phyloP scores from a whole-genome alignment of 192 early-diverging fungal species.

The Coemansia sp. region DNA sequence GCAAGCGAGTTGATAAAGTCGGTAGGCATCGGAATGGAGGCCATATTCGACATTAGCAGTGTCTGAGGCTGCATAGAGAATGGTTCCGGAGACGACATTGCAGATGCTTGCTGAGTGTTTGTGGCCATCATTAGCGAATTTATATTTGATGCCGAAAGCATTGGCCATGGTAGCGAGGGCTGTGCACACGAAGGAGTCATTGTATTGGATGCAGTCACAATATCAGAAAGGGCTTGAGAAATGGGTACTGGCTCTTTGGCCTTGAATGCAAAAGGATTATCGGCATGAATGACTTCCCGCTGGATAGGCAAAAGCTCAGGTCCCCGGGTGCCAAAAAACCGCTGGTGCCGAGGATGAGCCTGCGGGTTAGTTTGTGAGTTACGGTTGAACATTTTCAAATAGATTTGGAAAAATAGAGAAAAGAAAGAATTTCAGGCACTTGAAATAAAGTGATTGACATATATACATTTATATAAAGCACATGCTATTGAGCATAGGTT shows the following conservation, averaged over 20 bases:
- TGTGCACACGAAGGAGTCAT: neutral
- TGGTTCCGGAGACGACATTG: neutral
- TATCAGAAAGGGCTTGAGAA: no score
- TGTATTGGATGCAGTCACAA: neutral
- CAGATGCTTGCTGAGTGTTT: neutral
- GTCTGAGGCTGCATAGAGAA: neutral
- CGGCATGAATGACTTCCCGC: slow-evolving; percentile 20
- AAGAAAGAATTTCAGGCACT: neutral
- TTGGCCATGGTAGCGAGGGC: neutral
- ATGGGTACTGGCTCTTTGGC: neutral
- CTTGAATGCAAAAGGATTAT: neutral
- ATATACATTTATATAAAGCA: no score
- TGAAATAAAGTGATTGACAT: neutral
- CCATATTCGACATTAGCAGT: neutral
- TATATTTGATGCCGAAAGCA: neutral
- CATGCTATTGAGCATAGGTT: neutral
- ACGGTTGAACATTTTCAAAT: neutral
- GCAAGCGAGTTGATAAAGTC: neutral
- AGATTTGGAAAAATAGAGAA: slow-evolving; percentile 2
- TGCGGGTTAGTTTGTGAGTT: neutral
- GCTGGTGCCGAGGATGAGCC: slow-evolving; percentile 13
- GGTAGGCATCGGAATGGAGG: neutral
- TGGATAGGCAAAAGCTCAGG: slow-evolving; percentile 22
- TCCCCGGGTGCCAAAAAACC: slow-evolving; percentile 25
- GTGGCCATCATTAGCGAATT: slow-evolving; percentile 5